Percentiles rank a stretch among this genome's conserved stretches.
Conservation (phyloP, 257 asterid species). For the Gynochthodes officinalis region DNA sequence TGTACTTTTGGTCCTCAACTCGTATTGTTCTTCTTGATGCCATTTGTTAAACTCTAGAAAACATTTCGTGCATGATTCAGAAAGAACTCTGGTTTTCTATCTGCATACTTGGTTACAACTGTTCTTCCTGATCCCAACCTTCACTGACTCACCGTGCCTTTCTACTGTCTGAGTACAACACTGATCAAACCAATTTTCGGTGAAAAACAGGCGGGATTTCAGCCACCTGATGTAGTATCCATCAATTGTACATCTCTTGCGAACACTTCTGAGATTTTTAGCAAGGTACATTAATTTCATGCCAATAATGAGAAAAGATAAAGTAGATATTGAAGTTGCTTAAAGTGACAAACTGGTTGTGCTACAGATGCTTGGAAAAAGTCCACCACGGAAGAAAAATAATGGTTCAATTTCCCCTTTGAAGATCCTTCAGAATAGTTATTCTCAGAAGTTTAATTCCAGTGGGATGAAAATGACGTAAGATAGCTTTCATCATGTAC, state of each 20-base stretch:
- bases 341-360: slow-evolving; percentile 10
- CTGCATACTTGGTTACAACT: not conserved
- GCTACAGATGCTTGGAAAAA: slow-evolving; percentile 58
- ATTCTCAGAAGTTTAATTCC: slow-evolving; percentile 53
- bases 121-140: not conserved
- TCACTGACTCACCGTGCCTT: not conserved
- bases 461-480: slow-evolving; percentile 65
- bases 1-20: not conserved
- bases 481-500: slow-evolving; percentile 26
- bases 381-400: slow-evolving; percentile 34
- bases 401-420: slow-evolving; percentile 40
- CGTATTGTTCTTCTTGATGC: not conserved
- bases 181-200: slow-evolving; percentile 10
- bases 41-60: not conserved
- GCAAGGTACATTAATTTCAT: slow-evolving; percentile 52
- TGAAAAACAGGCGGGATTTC: slow-evolving; percentile 52
- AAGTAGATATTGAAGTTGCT: not conserved
- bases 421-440: slow-evolving; percentile 59
- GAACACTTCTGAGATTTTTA: slow-evolving; percentile 69
- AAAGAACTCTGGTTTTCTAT: not conserved
- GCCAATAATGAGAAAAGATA: no score
- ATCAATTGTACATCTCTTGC: slow-evolving; percentile 80
- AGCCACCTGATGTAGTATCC: slow-evolving; percentile 63
- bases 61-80: slow-evolving; percentile 1
- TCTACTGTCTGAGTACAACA: not conserved